Evolutionary conservation across 2,329 filamentous ascomycete species (phyloP), one percentile per base, ranked within the genome.

Genomic region (Aspergillaceae sp.): DNA sequence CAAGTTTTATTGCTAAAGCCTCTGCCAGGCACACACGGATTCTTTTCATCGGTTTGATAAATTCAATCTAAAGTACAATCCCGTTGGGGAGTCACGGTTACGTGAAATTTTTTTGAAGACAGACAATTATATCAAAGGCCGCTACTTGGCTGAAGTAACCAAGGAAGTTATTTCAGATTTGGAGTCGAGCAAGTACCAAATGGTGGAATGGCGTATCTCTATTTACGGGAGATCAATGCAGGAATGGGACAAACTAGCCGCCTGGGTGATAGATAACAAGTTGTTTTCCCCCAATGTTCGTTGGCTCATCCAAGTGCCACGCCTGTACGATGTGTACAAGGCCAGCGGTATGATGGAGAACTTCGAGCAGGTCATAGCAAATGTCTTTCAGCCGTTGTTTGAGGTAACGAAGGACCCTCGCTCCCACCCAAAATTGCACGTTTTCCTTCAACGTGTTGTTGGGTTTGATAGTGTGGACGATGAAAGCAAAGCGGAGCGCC

Each of bases 21-120:
- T 30, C 9, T 29, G 26, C 26, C 42, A 87, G 83, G 91, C 92
- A 27, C 92, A 98, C 62, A 96, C 88, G 7, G 92, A 98, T 67
- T 94, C 88, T 0, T 98, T 98, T 71, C 92, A 98, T 68, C 87
- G 92, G 3, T 98, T 98, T 64, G 92, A 98, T 74, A 98, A 98
- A 67, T 98, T 98, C 77, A 98, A 98, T 64, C 74, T 98, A 47
- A 98, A 98, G 66, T 98, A 98, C 65, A 98, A 98, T 57, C 92
- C 92, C 1, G 83, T 98, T 50, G 92, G 92, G 42, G 92, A 98
- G 69, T 97, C 92, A 38, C 83, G 92, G 46, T 73, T 98, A 47
- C 82, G 92, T 59, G 95, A 92, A n/a, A 98, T 98, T 56, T 98
- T 98, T 65, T 74, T 98, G 45, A 98, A 98, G 73, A 98, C 92